Base-by-base conservation (phyloP, 2,329 filamentous ascomycete species). In the Monilinia vaccinii-corymbosi region DNA sequence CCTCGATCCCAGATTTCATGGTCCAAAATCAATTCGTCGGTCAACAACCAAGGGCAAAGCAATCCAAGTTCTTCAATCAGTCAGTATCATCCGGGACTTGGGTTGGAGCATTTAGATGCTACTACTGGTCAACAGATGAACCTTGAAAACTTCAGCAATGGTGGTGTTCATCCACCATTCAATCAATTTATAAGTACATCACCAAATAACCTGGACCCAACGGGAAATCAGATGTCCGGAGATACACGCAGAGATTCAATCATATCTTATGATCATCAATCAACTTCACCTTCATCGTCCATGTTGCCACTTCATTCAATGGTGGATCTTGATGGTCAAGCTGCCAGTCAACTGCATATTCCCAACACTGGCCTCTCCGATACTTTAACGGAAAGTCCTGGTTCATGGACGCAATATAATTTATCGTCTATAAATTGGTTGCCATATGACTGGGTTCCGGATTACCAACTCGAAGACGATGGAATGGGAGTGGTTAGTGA, bases 341-440 rank as follows among this genome's bases (percentile, higher is more conserved):
- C 23, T 53, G 31, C 50, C 18, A 28, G 40, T 21, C 47, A 53
- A 28, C 21, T 53, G 16, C 36, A 53, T 5, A 32, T 53, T n/a
- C 50, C 36, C 18, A n/a, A 42, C 31, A 38, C 23, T 28, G 18
- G 25, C 14, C 16, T 40, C 40, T 28, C 50, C n/a, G 23, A 53
- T 16, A 9, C 34, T 21, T 18, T 53, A 9, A 9, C 14, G 18
- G 38, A 32, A 40, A 38, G 34, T 14, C 16, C 50, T 44, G 23
- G 38, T 16, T 56, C 61, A 18, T 68, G 64, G 66, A 64, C 61
- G 44, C 57, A 63, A 45, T 62, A 61, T 32, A 64, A 53, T 48
- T 61, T 61, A 34, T 66, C 66, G 11, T 67, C 67, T 18, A 65
- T 69, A 28, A 67, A 68, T 57, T 69, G 66, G 67, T 52, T 68